Conservation (phyloP, 1,284 basidiomycete species). For the Cryptococcus sp. region DNA sequence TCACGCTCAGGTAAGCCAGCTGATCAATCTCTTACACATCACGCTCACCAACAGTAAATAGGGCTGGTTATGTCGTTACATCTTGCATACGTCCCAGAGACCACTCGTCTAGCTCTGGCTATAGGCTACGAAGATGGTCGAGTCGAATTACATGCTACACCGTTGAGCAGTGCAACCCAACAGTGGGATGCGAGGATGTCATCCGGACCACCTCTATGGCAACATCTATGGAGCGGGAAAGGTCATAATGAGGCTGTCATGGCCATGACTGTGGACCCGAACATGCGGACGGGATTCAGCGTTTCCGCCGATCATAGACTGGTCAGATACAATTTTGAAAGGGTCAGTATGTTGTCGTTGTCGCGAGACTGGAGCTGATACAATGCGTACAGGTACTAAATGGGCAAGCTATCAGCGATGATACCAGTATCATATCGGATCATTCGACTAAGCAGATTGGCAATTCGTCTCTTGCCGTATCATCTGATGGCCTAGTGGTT, state of each 20-base stretch:
- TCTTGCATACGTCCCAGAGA: slow-evolving; percentile 53
- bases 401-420: background rate
- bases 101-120: slow-evolving; percentile 59
- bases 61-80: slow-evolving; percentile 86
- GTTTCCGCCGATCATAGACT: slow-evolving; percentile 82
- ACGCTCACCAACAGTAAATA: slow-evolving; percentile 30
- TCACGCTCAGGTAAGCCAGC: slow-evolving; percentile 9
- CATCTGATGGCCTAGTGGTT: slow-evolving; percentile 72
- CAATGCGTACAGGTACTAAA: slow-evolving; percentile 10
- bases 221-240: slow-evolving; percentile 66
- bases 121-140: slow-evolving; percentile 80
- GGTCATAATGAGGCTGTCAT: slow-evolving; percentile 83
- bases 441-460: slow-evolving; percentile 72
- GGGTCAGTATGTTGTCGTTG: slow-evolving; percentile 12
- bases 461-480: slow-evolving; percentile 70
- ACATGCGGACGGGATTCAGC: slow-evolving; percentile 66
- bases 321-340: slow-evolving; percentile 60
- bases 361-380: background rate
- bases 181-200: slow-evolving; percentile 29
- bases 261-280: slow-evolving; percentile 72
- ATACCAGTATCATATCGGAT: slow-evolving; percentile 15
- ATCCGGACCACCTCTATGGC: slow-evolving; percentile 62
- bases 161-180: background rate
- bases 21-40: slow-evolving; percentile 2
- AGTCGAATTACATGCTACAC: slow-evolving; percentile 65